Conservation (phyloP, 345 rosid species). For the Populus simonii region DNA sequence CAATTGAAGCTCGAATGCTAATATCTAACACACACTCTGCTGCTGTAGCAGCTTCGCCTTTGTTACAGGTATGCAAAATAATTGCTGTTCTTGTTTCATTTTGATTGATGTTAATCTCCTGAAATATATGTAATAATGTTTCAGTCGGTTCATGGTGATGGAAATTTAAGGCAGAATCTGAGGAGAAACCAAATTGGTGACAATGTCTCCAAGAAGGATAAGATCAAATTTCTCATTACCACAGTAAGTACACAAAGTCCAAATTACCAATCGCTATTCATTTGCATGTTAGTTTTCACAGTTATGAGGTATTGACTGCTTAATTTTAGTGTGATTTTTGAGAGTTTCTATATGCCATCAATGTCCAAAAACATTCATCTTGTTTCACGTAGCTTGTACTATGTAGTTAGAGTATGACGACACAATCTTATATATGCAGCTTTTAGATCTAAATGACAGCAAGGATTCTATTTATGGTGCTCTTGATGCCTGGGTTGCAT, state of each 20-base stretch:
- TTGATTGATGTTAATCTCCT: background rate
- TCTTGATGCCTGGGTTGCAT: slow-evolving; percentile 96
- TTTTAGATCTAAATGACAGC: slow-evolving; percentile 64
- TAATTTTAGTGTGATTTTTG: background rate
- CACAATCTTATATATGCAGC: slow-evolving; percentile 38
- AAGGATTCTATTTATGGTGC: slow-evolving; percentile 86
- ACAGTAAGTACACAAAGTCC: slow-evolving; percentile 45
- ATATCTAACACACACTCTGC: slow-evolving; percentile 4
- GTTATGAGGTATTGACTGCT: background rate
- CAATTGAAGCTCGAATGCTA: slow-evolving; percentile 14
- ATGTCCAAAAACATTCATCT: background rate
- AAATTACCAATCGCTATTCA: background rate
- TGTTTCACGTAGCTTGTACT: background rate
- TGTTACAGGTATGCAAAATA: slow-evolving; percentile 13
- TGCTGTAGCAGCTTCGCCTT: slow-evolving; percentile 1
- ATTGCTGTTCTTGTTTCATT: background rate
- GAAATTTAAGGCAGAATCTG: slow-evolving; percentile 23
- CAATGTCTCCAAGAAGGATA: slow-evolving; percentile 71
- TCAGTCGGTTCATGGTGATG: slow-evolving; percentile 5
- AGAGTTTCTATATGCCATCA: background rate
- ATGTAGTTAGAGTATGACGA: background rate
- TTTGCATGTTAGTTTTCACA: background rate
- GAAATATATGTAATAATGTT: background rate
- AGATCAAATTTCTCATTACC: slow-evolving; percentile 57
- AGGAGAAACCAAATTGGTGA: slow-evolving; percentile 47